Evolutionary conservation across 73 alveolate genomes (phyloP).

Genomic region (Tetrahymena elliotti): DNA sequence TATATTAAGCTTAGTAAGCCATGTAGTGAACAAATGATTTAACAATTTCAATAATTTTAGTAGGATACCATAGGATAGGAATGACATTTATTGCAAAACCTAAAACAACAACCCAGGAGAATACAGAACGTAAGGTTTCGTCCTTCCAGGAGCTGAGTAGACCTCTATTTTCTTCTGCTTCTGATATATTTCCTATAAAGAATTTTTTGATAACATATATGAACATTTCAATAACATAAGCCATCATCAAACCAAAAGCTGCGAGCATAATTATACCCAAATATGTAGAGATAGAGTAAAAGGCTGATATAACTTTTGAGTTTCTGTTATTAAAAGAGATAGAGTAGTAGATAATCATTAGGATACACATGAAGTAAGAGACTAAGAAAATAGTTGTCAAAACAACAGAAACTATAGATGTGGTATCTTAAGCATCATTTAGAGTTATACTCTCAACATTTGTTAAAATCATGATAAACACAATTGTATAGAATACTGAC

Average conservation of each 20-base stretch:
- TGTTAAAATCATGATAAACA: background rate
- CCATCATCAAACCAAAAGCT: slow-evolving; percentile 1
- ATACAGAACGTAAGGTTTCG: background rate
- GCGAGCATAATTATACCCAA: slow-evolving; percentile 29
- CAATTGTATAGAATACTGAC: background rate
- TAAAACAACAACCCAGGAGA: background rate
- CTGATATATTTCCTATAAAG: background rate
- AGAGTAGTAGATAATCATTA: background rate
- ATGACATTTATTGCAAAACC: background rate
- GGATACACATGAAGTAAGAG: background rate
- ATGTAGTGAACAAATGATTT: slow-evolving; percentile 8
- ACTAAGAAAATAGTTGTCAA: background rate
- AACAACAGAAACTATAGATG: background rate
- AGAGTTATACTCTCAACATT: background rate
- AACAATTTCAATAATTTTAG: background rate
- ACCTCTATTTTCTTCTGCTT: background rate
- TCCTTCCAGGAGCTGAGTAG: background rate
- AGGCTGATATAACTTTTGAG: background rate
- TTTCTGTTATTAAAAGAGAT: background rate
- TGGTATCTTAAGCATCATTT: background rate
- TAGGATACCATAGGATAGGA: background rate
- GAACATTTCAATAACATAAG: background rate
- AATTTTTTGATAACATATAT: background rate
- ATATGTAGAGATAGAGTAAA: slow-evolving; percentile 11
- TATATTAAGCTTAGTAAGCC: slow-evolving; percentile 19